Conservation (phyloP, 768 basidiomycete genomes). For the Kwoniella sp. region DNA sequence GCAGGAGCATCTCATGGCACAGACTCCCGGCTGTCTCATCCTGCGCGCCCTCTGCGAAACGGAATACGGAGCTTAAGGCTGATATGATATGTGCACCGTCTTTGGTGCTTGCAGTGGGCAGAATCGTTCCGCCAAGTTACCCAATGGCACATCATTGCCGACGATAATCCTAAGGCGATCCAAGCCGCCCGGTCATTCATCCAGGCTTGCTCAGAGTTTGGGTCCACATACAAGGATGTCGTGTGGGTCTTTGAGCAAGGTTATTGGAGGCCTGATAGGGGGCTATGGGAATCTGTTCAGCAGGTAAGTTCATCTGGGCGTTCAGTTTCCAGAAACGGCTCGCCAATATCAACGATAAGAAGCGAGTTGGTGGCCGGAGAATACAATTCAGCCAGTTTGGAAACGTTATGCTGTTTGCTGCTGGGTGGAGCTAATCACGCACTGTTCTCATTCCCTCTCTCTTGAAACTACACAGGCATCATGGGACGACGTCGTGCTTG, state of each 20-base stretch:
- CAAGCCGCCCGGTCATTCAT: slow-evolving; percentile 32
- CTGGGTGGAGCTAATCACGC: no score
- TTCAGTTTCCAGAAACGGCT: no score
- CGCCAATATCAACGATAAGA: no score
- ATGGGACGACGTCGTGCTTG: slow-evolving; percentile 51
- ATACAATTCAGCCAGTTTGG: not conserved
- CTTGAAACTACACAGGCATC: slow-evolving; percentile 32
- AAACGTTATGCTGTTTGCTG: not conserved
- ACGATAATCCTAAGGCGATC: not conserved
- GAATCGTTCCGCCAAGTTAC: slow-evolving; percentile 25
- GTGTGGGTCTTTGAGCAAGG: slow-evolving; percentile 76
- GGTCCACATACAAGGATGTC: slow-evolving; percentile 28
- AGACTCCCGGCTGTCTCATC: no score
- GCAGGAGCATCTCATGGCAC: no score
- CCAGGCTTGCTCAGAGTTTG: slow-evolving; percentile 24
- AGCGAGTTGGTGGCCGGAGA: no score
- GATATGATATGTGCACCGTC: no score
- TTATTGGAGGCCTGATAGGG: slow-evolving; percentile 67
- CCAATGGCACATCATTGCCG: slow-evolving; percentile 40
- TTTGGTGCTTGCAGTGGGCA: slow-evolving; percentile 30
- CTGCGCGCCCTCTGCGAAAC: no score
- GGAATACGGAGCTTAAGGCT: no score
- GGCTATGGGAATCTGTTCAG: slow-evolving; percentile 61
- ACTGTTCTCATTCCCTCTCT: no score
- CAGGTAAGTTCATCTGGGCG: no score